Conservation (phyloP, 108 stramenopile species). For the Chaetoceros muelleri region DNA sequence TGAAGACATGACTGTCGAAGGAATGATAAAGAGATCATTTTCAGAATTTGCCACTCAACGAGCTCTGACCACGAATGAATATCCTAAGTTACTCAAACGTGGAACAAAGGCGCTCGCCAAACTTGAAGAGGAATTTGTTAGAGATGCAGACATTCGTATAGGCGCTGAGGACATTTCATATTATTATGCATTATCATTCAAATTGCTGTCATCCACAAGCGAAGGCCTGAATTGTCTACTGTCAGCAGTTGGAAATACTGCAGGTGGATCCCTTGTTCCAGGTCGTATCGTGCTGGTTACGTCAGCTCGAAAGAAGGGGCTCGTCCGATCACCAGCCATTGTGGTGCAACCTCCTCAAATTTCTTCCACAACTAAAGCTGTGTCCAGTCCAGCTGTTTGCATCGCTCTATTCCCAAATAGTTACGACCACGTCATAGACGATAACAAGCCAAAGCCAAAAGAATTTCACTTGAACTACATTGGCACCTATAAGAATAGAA, state of each 20-base stretch:
- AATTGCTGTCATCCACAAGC: conserved; percentile 30
- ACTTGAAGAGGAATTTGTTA: conserved; percentile 51
- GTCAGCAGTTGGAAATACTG: conserved; percentile 28
- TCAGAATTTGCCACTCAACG: conserved; percentile 93
- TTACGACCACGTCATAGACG: conserved; percentile 21
- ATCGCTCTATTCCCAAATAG: conserved; percentile 57
- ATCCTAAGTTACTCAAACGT: conserved; percentile 70
- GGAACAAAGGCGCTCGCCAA: conserved; percentile 61
- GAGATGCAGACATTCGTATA: conserved; percentile 34
- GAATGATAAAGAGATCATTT: conserved; percentile 88
- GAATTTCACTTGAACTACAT: conserved; percentile 33
- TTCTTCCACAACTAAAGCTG: neutral
- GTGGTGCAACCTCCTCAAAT: conserved; percentile 30
- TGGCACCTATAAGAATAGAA: conserved; percentile 33
- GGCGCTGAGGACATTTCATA: conserved; percentile 70
- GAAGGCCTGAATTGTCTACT: conserved; percentile 35
- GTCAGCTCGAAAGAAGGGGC: conserved; percentile 44
- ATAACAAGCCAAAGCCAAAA: conserved; percentile 6
- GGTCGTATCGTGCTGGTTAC: conserved; percentile 61
- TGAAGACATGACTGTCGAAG: conserved; percentile 91
- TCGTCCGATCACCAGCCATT: conserved; percentile 58
- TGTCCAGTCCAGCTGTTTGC: conserved; percentile 26
- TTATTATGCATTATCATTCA: conserved; percentile 37
- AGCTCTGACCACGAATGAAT: conserved; percentile 82
- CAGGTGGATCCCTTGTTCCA: conserved; percentile 32